phyloP scores from a whole-genome alignment of 208 protist genomes.

The Leishmania tropica region DNA sequence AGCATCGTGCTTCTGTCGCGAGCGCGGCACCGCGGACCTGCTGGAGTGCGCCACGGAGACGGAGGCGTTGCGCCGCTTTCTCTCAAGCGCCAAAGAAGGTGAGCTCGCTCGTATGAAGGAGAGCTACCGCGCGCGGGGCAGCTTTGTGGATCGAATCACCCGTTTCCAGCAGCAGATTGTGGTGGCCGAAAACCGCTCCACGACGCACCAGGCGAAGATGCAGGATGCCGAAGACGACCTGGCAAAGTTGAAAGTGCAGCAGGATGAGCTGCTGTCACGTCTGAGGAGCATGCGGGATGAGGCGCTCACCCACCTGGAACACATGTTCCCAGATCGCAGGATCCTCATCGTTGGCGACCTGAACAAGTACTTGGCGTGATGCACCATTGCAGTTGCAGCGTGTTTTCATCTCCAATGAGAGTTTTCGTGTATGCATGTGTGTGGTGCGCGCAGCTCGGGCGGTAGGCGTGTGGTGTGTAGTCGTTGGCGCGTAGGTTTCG shows the following conservation, averaged over 20 bases:
- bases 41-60: slow-evolving; percentile 6
- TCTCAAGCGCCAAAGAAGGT: slow-evolving; percentile 46
- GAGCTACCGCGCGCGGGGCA: slow-evolving; percentile 37
- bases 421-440: background rate
- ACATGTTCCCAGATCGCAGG: slow-evolving; percentile 63
- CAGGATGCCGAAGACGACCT: slow-evolving; percentile 48
- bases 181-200: slow-evolving; percentile 29
- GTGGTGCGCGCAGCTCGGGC: background rate
- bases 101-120: slow-evolving; percentile 63
- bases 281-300: slow-evolving; percentile 38
- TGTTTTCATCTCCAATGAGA: background rate
- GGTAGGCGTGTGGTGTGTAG: background rate
- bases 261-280: slow-evolving; percentile 27
- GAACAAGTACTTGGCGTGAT: slow-evolving; percentile 62
- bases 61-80: slow-evolving; percentile 13
- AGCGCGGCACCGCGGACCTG: slow-evolving; percentile 26
- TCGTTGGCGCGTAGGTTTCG: background rate
- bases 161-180: slow-evolving; percentile 53
- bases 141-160: slow-evolving; percentile 47
- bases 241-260: slow-evolving; percentile 36
- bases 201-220: slow-evolving; percentile 40
- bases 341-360: slow-evolving; percentile 77
- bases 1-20: slow-evolving; percentile 53
- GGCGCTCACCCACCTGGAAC: slow-evolving; percentile 39
- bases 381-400: background rate